Percentiles rank a stretch among this genome's conserved stretches.
phyloP scores from a whole-genome alignment of 192 early-diverging fungal species.

The Powellomyces hirtus region DNA sequence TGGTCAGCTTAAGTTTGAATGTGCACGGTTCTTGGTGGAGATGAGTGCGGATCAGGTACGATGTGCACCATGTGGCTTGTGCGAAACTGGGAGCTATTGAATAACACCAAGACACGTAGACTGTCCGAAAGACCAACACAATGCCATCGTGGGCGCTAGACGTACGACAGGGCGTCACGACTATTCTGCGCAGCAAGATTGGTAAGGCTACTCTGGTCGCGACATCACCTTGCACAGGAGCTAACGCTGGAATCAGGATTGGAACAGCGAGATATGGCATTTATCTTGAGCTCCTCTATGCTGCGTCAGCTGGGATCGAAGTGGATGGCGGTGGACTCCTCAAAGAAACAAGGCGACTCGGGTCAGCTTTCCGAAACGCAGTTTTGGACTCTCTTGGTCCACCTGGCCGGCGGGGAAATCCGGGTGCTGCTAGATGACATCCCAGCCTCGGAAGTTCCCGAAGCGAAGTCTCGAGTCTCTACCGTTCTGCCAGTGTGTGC shows the following conservation, averaged over 20 bases:
- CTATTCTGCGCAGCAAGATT: slow-evolving; percentile 18
- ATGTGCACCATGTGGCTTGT: no score
- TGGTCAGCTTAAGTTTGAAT: slow-evolving; percentile 13
- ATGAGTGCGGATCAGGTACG: background rate
- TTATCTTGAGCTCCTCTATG: slow-evolving; percentile 12
- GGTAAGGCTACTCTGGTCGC: no score
- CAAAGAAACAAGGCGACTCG: no score
- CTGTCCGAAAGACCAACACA: no score
- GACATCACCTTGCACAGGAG: no score
- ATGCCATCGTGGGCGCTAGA: slow-evolving; percentile 12
- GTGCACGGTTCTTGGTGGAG: background rate
- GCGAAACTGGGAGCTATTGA: no score
- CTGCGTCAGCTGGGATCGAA: no score
- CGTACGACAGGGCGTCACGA: slow-evolving; percentile 8
- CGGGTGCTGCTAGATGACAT: slow-evolving; percentile 22
- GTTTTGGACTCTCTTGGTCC: slow-evolving; percentile 12
- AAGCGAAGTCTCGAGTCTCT: background rate
- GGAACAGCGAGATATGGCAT: slow-evolving; percentile 4
- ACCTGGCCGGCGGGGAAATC: slow-evolving; percentile 17
- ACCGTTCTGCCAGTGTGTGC: slow-evolving; percentile 1
- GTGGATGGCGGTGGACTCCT: no score
- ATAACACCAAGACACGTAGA: no score
- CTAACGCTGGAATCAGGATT: no score
- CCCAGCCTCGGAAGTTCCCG: background rate
- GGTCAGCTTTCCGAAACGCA: no score